Conservation (phyloP, 306 rosid species). For the Psophocarpus tetragonolobus region DNA sequence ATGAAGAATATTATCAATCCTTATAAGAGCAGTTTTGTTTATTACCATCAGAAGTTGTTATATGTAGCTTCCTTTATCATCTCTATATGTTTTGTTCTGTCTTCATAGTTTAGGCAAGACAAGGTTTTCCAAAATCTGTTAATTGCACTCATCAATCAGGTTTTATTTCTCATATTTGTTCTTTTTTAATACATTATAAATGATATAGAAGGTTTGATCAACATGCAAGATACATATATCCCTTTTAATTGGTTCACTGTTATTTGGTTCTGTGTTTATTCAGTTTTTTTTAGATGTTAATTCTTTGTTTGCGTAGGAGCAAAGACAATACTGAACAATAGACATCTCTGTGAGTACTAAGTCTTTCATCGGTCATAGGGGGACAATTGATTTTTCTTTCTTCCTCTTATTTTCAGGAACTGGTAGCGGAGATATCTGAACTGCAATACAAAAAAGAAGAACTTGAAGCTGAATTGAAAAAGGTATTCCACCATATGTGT, state of each 20-base stretch:
- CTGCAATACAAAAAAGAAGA: constrained; percentile 82
- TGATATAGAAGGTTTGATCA: neutral
- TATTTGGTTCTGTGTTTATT: neutral
- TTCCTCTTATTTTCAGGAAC: constrained; percentile 59
- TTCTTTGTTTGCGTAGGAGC: constrained; percentile 13
- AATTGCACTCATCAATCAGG: neutral
- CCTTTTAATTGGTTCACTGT: neutral
- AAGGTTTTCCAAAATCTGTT: neutral
- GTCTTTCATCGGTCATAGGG: constrained; percentile 28
- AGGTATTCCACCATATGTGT: constrained; percentile 48
- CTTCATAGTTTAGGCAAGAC: neutral
- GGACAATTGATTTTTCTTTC: constrained; percentile 21
- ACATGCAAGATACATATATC: neutral
- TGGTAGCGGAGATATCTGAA: constrained; percentile 72
- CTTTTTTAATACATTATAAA: neutral
- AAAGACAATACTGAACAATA: constrained; percentile 17
- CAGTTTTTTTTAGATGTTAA: neutral
- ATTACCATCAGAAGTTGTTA: neutral
- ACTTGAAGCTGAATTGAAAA: constrained; percentile 85
- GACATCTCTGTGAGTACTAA: constrained; percentile 16
- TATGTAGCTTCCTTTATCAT: constrained; percentile 7
- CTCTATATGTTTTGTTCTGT: neutral
- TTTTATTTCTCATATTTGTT: neutral
- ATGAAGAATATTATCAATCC: neutral
- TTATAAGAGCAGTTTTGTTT: neutral